Conservation (phyloP, 805 yeast species). For the Yarrowia deformans region DNA sequence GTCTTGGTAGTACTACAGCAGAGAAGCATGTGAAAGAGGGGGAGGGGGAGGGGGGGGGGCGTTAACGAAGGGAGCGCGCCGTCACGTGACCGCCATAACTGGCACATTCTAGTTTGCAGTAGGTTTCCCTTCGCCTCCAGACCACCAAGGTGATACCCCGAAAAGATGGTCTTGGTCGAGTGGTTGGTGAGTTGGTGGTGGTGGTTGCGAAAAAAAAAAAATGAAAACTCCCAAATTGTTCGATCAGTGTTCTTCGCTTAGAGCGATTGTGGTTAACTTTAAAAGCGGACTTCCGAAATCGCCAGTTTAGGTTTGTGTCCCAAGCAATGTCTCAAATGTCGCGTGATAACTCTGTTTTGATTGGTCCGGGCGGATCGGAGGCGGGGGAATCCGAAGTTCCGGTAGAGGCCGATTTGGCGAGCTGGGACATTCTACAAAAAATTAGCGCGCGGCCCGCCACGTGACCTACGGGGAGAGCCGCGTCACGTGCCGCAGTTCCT, state of each 20-base stretch:
- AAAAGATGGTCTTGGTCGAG: background rate
- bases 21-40: constrained; percentile 18
- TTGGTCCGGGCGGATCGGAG: background rate
- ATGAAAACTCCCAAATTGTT: too few species aligned
- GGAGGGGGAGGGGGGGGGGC: background rate
- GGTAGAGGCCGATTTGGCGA: too few species aligned
- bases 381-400: too few species aligned
- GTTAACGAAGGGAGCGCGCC: background rate
- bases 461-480: too few species aligned
- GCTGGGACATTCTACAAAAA: too few species aligned
- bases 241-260: too few species aligned
- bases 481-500: too few species aligned
- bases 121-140: background rate
- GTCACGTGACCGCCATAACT: background rate
- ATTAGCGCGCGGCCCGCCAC: too few species aligned
- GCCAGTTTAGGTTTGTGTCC: background rate
- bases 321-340: constrained; percentile 22
- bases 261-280: too few species aligned
- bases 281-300: too few species aligned
- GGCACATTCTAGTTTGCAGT: constrained; percentile 10
- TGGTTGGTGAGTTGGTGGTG: background rate
- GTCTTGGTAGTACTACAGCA: constrained; percentile 23
- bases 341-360: background rate
- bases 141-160: constrained; percentile 29
- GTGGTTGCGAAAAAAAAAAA: too few species aligned